Percentiles rank a stretch among this genome's conserved stretches.
phyloP scores from a whole-genome alignment of 2,329 filamentous ascomycete species.

The Hortaea werneckii region DNA sequence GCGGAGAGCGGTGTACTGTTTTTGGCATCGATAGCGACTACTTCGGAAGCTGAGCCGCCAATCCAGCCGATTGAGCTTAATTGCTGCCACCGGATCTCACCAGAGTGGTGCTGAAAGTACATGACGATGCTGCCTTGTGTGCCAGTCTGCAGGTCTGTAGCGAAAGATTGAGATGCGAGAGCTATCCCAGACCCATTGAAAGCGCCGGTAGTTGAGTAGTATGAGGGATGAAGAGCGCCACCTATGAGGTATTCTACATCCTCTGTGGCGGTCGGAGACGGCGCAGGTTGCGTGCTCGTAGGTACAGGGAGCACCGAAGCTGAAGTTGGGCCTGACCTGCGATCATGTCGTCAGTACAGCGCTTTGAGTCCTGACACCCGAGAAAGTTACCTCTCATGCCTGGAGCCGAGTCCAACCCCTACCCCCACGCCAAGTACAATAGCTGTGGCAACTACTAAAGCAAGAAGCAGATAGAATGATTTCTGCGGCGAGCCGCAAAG shows the following conservation, averaged over 20 bases:
- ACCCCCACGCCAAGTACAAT: conserved; percentile 28
- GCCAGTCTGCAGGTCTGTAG: conserved; percentile 13
- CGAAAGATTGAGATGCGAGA: conserved; percentile 34
- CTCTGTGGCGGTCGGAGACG: conserved; percentile 2
- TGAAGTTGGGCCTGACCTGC: neutral
- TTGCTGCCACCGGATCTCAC: conserved; percentile 32
- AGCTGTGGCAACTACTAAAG: conserved; percentile 18
- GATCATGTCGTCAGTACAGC: neutral
- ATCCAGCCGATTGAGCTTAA: conserved; percentile 29
- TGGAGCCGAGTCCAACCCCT: conserved; percentile 25
- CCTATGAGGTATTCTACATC: conserved; percentile 25
- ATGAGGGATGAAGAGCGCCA: conserved; percentile 29
- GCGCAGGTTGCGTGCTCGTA: neutral
- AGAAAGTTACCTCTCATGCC: no score
- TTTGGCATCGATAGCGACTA: conserved; percentile 34
- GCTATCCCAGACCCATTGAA: conserved; percentile 41
- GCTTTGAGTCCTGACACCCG: neutral
- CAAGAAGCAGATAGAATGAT: conserved; percentile 14
- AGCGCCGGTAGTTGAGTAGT: conserved; percentile 31
- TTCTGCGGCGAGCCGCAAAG: conserved; percentile 13
- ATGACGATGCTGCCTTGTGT: conserved; percentile 31
- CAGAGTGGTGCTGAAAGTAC: conserved; percentile 37
- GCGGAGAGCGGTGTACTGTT: conserved; percentile 35
- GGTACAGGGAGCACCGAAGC: neutral
- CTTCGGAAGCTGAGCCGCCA: conserved; percentile 29